A percentile compares a stretch with the other conserved stretches of the same genome.
phyloP scores from a whole-genome alignment of 768 basidiomycete genomes.

The Kwoniella pini region DNA sequence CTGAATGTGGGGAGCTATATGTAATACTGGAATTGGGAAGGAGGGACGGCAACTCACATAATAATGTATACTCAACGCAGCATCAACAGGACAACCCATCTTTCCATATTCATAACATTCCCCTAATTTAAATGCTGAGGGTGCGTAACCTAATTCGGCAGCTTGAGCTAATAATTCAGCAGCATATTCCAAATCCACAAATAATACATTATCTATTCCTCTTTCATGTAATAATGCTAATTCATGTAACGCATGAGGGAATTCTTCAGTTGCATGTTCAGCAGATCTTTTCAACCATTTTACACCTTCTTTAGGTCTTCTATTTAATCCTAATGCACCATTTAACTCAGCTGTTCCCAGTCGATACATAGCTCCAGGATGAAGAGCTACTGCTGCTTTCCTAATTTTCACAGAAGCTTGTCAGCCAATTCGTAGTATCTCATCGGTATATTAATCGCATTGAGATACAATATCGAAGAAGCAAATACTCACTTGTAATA shows the following conservation, averaged over 20 bases:
- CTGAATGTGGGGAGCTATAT: neutral
- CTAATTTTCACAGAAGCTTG: too few species aligned
- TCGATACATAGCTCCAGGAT: slow-evolving; percentile 95
- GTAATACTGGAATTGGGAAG: too few species aligned
- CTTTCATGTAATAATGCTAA: slow-evolving; percentile 88
- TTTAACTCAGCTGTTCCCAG: slow-evolving; percentile 95
- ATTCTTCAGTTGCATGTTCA: slow-evolving; percentile 82
- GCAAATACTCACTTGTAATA: slow-evolving; percentile 66
- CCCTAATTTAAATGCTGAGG: slow-evolving; percentile 90
- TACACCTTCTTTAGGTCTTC: slow-evolving; percentile 90
- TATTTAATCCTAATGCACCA: slow-evolving; percentile 82
- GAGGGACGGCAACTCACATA: slow-evolving; percentile 67
- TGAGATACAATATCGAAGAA: too few species aligned
- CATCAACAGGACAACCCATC: slow-evolving; percentile 96
- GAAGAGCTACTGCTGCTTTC: slow-evolving; percentile 85
- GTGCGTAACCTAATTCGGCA: slow-evolving; percentile 91
- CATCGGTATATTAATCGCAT: too few species aligned
- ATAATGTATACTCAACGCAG: slow-evolving; percentile 96
- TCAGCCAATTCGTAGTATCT: too few species aligned
- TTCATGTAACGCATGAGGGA: slow-evolving; percentile 94
- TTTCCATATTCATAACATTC: slow-evolving; percentile 99
- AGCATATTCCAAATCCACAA: slow-evolving; percentile 94
- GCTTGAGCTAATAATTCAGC: slow-evolving; percentile 92
- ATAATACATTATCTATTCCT: slow-evolving; percentile 98
- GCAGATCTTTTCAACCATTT: slow-evolving; percentile 98